Percentiles rank a stretch among this genome's conserved stretches.
phyloP scores from a whole-genome alignment of 352 stramenopile genomes.

The Globisporangium yorkense region DNA sequence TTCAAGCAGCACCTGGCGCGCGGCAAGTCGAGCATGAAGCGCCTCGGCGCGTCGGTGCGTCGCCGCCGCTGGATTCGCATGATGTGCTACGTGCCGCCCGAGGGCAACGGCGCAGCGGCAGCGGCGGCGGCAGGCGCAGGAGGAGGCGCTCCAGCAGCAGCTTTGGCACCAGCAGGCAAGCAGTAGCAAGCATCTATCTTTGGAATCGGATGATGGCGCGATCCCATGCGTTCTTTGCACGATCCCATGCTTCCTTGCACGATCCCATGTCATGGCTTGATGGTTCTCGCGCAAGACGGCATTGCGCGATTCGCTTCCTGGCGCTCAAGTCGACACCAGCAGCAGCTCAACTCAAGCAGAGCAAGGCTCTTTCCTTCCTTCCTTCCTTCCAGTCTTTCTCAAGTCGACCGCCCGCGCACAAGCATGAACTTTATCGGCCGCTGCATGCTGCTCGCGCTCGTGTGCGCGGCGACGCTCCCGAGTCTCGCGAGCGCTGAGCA shows the following conservation, averaged over 20 bases:
- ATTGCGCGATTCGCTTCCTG: neutral
- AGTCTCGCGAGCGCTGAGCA: neutral
- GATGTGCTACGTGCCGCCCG: conserved; percentile 71
- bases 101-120: conserved; percentile 9
- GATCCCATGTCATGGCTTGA: too few species aligned
- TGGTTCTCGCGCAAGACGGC: too few species aligned
- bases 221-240: too few species aligned
- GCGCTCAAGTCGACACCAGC: neutral
- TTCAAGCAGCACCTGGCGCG: conserved; percentile 80
- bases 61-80: conserved; percentile 82
- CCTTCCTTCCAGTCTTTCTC: too few species aligned
- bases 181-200: neutral
- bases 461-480: conserved; percentile 9
- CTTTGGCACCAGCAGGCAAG: neutral
- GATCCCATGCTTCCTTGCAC: too few species aligned
- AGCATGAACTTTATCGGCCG: conserved; percentile 11
- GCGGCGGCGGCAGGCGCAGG: neutral
- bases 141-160: neutral
- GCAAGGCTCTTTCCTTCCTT: neutral
- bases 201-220: neutral
- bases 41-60: conserved; percentile 62
- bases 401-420: too few species aligned
- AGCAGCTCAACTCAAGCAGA: neutral
- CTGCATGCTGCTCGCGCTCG: conserved; percentile 11
- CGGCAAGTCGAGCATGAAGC: conserved; percentile 76